These are phyloP conservation scores for Rhodotorula sp. DNA, from an alignment of 1,284 basidiomycete species.

Conservation along the genomic window DNA sequence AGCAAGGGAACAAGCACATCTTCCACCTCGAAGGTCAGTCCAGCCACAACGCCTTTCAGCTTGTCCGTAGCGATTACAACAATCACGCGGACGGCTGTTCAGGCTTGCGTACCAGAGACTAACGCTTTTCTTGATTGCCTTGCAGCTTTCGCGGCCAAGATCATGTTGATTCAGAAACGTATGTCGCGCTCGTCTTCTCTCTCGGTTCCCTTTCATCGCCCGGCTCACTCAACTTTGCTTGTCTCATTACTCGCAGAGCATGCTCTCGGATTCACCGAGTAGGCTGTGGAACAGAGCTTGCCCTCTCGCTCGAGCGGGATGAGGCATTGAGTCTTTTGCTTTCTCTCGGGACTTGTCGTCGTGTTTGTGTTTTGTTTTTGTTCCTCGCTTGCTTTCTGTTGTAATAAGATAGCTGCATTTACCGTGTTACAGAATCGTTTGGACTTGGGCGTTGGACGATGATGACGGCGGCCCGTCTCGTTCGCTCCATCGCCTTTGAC, in stretches of 20 bases:
- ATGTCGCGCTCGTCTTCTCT: neutral
- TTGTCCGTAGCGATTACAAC: neutral
- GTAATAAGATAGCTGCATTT: too few species aligned
- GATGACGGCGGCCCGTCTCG: too few species aligned
- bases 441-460: too few species aligned
- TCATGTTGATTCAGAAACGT: slow-evolving; percentile 45
- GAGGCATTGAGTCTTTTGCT: too few species aligned
- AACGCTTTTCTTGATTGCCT: neutral
- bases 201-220: neutral
- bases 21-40: slow-evolving; percentile 73
- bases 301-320: neutral
- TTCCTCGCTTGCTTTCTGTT: too few species aligned
- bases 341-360: too few species aligned
- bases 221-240: neutral
- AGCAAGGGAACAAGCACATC: slow-evolving; percentile 87
- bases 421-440: too few species aligned
- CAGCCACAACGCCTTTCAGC: neutral
- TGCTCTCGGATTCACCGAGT: slow-evolving; percentile 8
- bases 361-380: too few species aligned
- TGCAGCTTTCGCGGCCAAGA: slow-evolving; percentile 45
- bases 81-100: neutral
- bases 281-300: neutral
- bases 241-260: neutral
- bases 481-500: too few species aligned
- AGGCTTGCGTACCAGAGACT: neutral